Conservation (phyloP, 2,329 filamentous ascomycete species). For the Aspergillus candidus region DNA sequence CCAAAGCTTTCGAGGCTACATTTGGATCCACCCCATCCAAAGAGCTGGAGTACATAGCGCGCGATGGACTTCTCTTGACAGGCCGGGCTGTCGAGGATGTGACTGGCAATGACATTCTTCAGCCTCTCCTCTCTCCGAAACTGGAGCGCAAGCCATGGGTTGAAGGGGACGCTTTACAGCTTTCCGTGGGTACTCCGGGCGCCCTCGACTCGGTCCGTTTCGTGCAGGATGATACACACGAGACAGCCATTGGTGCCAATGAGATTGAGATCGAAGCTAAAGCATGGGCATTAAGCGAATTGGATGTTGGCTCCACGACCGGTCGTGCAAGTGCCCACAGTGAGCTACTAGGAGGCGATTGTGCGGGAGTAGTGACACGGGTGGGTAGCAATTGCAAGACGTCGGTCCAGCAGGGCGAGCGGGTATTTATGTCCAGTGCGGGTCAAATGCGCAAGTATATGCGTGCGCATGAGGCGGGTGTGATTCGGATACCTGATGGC, state of each 20-base stretch:
- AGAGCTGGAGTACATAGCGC: slow-evolving; percentile 11
- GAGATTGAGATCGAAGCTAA: too few species aligned
- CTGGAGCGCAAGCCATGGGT: slow-evolving; percentile 3
- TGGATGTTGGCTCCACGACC: too few species aligned
- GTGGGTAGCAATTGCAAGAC: too few species aligned
- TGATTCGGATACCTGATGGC: not conserved
- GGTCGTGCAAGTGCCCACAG: too few species aligned
- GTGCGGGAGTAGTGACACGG: too few species aligned
- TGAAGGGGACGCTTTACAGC: not conserved
- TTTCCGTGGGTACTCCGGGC: too few species aligned
- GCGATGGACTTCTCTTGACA: slow-evolving; percentile 5
- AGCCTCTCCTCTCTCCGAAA: not conserved
- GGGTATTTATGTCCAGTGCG: slow-evolving; percentile 6
- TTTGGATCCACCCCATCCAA: slow-evolving; percentile 1
- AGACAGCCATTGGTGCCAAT: too few species aligned
- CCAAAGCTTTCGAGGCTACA: not conserved
- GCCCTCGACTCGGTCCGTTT: too few species aligned
- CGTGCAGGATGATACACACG: too few species aligned
- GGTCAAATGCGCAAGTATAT: slow-evolving; percentile 7
- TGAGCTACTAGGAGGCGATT: too few species aligned
- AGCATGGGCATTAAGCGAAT: too few species aligned
- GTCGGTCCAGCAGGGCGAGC: slow-evolving; percentile 8
- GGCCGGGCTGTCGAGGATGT: slow-evolving; percentile 7
- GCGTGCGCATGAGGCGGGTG: slow-evolving; percentile 3
- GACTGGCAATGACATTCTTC: slow-evolving; percentile 3